These are phyloP conservation scores for Clonostachys solani DNA, from an alignment of 2,329 filamentous ascomycete species.

Conservation along the genomic window DNA sequence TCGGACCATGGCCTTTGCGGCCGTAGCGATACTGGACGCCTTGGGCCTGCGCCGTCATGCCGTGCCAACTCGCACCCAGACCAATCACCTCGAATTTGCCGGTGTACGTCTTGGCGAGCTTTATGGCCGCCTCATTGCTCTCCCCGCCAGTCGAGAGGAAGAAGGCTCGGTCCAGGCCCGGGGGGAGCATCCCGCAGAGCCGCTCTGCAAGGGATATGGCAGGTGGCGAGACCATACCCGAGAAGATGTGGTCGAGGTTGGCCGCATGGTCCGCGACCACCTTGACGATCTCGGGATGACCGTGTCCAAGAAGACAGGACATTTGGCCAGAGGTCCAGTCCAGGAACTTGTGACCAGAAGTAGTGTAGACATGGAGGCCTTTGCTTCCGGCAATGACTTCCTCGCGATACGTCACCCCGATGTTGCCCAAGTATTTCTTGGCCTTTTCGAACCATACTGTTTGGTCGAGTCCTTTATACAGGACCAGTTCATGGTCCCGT, in stretches of 20 bases:
- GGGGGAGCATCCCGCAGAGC: constrained; percentile 42
- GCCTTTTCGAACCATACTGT: too few species aligned
- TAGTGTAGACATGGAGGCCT: constrained; percentile 40
- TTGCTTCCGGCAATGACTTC: constrained; percentile 34
- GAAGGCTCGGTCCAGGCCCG: constrained; percentile 47
- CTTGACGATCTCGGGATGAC: constrained; percentile 52
- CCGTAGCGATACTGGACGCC: constrained; percentile 53
- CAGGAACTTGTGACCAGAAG: constrained; percentile 39
- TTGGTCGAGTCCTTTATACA: too few species aligned
- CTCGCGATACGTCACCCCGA: constrained; percentile 1
- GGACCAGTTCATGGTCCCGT: too few species aligned
- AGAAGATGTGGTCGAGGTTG: constrained; percentile 54
- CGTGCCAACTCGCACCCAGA: constrained; percentile 55
- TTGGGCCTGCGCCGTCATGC: constrained; percentile 50
- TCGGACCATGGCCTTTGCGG: constrained; percentile 38
- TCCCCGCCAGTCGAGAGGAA: constrained; percentile 56
- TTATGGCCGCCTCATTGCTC: constrained; percentile 58
- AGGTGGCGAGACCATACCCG: constrained; percentile 52
- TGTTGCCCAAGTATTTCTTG: too few species aligned
- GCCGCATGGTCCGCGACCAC: constrained; percentile 42
- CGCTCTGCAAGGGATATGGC: constrained; percentile 50
- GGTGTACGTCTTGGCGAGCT: constrained; percentile 59
- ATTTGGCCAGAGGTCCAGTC: constrained; percentile 60
- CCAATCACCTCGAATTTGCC: constrained; percentile 63
- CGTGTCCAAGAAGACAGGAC: constrained; percentile 54